Evolutionary conservation across 768 basidiomycete species (phyloP).

Genomic region (Zangia roseola): DNA sequence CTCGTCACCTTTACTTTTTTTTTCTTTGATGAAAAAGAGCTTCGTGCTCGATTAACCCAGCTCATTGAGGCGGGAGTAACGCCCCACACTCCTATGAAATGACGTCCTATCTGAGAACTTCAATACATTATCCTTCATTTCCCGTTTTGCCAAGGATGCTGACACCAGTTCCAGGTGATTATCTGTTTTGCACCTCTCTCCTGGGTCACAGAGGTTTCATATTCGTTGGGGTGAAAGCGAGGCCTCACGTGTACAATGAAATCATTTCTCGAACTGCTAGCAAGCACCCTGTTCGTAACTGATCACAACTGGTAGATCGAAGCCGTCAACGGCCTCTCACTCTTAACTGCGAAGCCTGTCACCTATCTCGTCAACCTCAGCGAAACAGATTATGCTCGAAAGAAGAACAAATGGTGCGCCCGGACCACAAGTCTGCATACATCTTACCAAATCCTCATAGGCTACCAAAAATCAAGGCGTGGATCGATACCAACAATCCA

Average conservation of each 20-base stretch:
- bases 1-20: constrained; percentile 2
- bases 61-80: constrained; percentile 95
- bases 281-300: constrained; percentile 8
- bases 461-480: constrained; percentile 95
- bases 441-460: constrained; percentile 34
- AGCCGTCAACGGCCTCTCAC: constrained; percentile 81
- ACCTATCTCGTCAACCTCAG: constrained; percentile 98
- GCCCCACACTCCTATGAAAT: constrained; percentile 77
- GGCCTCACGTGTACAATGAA: constrained; percentile 52
- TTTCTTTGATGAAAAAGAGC: constrained; percentile 74
- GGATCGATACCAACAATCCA: constrained; percentile 96
- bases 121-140: not conserved
- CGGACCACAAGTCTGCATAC: not conserved
- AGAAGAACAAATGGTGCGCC: constrained; percentile 95
- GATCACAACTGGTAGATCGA: constrained; percentile 60
- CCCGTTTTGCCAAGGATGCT: not conserved
- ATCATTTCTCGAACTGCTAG: not conserved
- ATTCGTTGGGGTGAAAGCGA: constrained; percentile 85
- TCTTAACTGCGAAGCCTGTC: constrained; percentile 95
- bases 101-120: constrained; percentile 42
- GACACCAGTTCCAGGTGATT: constrained; percentile 24
- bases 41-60: constrained; percentile 84
- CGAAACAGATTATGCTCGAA: constrained; percentile 90
- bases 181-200: not conserved
- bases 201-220: constrained; percentile 61